Evolutionary conservation across 495 filamentous ascomycete species (phyloP).

Genomic region (Cercophora sp.): DNA sequence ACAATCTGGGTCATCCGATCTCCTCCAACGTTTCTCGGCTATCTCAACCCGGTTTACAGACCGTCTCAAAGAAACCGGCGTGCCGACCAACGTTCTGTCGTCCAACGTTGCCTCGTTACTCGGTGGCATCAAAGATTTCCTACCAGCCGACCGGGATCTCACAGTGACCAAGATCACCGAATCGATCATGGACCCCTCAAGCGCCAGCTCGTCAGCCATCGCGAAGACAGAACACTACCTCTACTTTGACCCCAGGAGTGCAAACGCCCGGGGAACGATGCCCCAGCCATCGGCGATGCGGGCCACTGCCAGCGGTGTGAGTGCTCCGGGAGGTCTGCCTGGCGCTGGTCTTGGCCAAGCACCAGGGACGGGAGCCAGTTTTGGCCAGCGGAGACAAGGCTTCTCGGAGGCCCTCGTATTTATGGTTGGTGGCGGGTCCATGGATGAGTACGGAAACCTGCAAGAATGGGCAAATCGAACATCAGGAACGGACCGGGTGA

Average conservation of each 20-base stretch:
- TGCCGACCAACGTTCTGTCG: constrained; percentile 51
- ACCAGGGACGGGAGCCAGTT: constrained; percentile 75
- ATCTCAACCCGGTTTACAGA: constrained; percentile 90
- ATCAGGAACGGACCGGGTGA: constrained; percentile 47
- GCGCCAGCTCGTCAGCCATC: constrained; percentile 85
- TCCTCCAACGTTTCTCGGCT: constrained; percentile 85
- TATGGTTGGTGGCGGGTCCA: constrained; percentile 92
- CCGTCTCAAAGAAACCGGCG: constrained; percentile 83
- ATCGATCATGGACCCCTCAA: constrained; percentile 93
- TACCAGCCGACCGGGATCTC: constrained; percentile 90
- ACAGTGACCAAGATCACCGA: constrained; percentile 98
- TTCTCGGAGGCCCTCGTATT: constrained; percentile 97
- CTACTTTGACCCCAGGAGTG: constrained; percentile 95
- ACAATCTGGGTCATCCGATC: constrained; percentile 55
- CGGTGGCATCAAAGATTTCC: constrained; percentile 97
- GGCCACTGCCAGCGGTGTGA: constrained; percentile 27
- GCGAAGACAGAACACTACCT: constrained; percentile 96
- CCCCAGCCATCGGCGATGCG: constrained; percentile 61
- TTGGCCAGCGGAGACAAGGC: constrained; percentile 88
- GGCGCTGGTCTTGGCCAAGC: constrained; percentile 39
- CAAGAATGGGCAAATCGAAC: constrained; percentile 91
- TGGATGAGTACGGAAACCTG: constrained; percentile 98
- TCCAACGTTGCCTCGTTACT: constrained; percentile 92
- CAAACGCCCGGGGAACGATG: constrained; percentile 91
- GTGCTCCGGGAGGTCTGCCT: constrained; percentile 42